These are phyloP conservation scores for Solanum etuberosum DNA, from an alignment of 257 asterid species.

Conservation along the genomic window DNA sequence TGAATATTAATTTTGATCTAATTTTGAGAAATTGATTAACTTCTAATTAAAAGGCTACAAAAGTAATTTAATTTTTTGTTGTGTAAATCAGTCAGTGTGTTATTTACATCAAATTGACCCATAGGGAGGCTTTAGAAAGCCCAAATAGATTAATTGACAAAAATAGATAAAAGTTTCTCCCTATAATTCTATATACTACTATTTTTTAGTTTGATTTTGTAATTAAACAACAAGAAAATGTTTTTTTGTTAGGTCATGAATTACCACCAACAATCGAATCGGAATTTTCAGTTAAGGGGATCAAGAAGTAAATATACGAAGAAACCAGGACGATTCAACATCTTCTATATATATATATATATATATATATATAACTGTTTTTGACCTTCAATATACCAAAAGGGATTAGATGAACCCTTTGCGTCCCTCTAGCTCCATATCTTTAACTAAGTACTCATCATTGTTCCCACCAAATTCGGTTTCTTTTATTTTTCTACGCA, in stretches of 20 bases:
- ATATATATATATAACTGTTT: background rate
- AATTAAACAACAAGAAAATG: background rate
- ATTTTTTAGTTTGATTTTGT: background rate
- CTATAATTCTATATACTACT: background rate
- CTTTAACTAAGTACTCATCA: constrained; percentile 6
- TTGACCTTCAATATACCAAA: background rate
- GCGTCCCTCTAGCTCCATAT: background rate
- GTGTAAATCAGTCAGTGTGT: background rate
- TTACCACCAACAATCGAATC: background rate
- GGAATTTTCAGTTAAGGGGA: background rate
- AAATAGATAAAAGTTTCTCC: background rate
- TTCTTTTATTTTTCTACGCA: constrained; percentile 5
- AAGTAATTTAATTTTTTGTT: background rate
- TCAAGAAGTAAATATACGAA: background rate
- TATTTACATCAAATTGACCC: background rate
- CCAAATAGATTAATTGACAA: background rate
- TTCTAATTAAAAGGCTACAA: background rate
- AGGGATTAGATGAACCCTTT: background rate
- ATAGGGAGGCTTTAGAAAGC: background rate
- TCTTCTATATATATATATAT: background rate
- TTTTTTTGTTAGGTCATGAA: background rate
- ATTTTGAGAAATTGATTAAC: background rate
- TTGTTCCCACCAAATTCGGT: constrained; percentile 20
- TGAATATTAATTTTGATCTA: background rate
- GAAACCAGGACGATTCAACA: background rate